A percentile compares a stretch with the other conserved stretches of the same genome.
Evolutionary conservation across 176 grass and related monocot genomes (phyloP).

Genomic region (Zea luxurians): DNA sequence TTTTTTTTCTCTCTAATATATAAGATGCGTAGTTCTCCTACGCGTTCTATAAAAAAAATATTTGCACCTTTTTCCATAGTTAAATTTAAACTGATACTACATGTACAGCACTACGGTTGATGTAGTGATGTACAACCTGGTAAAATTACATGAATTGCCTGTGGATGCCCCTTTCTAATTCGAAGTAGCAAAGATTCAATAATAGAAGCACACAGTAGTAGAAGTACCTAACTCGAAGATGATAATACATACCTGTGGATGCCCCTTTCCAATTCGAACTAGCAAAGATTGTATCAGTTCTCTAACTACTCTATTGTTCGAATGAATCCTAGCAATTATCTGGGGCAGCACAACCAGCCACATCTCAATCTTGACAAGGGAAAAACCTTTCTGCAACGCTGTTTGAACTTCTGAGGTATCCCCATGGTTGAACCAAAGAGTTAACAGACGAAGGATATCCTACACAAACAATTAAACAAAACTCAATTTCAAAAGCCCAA

Average conservation of each 20-base stretch:
- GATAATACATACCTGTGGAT: constrained; percentile 79
- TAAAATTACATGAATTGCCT: background rate
- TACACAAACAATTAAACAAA: constrained; percentile 48
- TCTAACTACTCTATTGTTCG: constrained; percentile 85
- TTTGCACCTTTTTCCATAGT: constrained; percentile 2
- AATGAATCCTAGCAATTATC: constrained; percentile 99
- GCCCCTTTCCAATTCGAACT: constrained; percentile 85
- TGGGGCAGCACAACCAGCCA: constrained; percentile 97
- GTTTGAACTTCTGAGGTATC: constrained; percentile 81
- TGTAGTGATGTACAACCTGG: background rate
- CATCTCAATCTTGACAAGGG: constrained; percentile 96
- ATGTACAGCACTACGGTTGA: background rate
- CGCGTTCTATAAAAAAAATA: too few relatives aligned
- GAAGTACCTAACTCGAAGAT: constrained; percentile 22
- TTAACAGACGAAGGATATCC: constrained; percentile 97
- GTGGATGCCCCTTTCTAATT: too few relatives aligned
- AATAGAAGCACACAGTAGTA: background rate
- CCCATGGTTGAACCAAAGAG: constrained; percentile 97
- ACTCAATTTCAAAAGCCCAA: constrained; percentile 12
- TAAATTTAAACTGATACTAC: constrained; percentile 4
- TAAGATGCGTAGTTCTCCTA: too few relatives aligned
- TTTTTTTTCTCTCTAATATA: too few relatives aligned
- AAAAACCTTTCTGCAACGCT: constrained; percentile 88
- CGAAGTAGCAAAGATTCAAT: background rate
- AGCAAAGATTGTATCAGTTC: constrained; percentile 95